A percentile compares a stretch with the other conserved stretches of the same genome.
Evolutionary conservation across 306 rosid species (phyloP).

Genomic region (Quercus glauca): DNA sequence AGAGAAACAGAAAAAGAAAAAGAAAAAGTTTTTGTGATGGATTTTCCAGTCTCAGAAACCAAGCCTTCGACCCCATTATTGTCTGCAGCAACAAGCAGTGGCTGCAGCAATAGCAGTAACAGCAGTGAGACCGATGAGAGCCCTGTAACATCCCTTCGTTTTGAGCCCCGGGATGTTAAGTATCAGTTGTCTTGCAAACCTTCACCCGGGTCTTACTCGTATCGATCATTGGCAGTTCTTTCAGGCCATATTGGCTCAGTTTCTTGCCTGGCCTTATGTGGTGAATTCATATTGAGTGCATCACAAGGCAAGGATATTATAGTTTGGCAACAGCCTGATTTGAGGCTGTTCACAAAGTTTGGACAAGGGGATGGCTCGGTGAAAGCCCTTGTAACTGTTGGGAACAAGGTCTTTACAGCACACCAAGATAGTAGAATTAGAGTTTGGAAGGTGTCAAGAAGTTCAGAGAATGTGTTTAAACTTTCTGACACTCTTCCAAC

Average conservation of each 20-base stretch:
- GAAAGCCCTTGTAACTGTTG: conserved; percentile 65
- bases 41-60: conserved; percentile 17
- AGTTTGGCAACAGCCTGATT: conserved; percentile 90
- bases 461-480: conserved; percentile 70
- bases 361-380: conserved; percentile 92
- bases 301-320: conserved; percentile 84
- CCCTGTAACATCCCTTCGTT: conserved; percentile 27
- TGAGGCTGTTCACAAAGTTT: conserved; percentile 60
- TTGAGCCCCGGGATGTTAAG: conserved; percentile 22
- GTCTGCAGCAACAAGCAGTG: conserved; percentile 25
- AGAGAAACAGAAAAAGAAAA: too few relatives aligned
- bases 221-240: conserved; percentile 65
- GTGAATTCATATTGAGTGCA: conserved; percentile 89
- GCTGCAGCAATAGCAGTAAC: conserved; percentile 13
- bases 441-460: conserved; percentile 81
- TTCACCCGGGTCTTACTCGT: conserved; percentile 38
- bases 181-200: conserved; percentile 18
- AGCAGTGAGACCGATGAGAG: conserved; percentile 51
- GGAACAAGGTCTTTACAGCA: conserved; percentile 74
- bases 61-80: conserved; percentile 42
- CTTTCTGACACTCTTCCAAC: conserved; percentile 78
- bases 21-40: conserved; percentile 12
- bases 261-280: conserved; percentile 79
- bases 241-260: conserved; percentile 75
- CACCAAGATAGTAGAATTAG: conserved; percentile 84